Evolutionary conservation across 2,329 filamentous ascomycete species (phyloP).

Genomic region (Penicillium sp.): DNA sequence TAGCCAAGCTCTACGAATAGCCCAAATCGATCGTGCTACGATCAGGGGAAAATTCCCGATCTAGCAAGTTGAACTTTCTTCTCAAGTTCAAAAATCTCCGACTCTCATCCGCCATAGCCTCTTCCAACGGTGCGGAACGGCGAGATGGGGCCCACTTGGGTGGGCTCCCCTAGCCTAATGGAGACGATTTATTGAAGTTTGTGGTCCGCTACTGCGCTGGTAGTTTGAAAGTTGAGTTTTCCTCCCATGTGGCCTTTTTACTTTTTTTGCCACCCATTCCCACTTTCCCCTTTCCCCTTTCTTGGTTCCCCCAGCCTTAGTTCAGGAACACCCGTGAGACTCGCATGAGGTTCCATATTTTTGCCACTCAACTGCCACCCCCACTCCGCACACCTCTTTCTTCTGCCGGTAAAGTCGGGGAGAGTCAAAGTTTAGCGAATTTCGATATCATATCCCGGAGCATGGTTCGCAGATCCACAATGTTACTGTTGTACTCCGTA

Average conservation of each 20-base stretch:
- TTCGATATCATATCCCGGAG: neutral
- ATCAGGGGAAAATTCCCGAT: constrained; percentile 2
- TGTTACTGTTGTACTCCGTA: neutral
- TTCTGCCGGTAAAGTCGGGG: neutral
- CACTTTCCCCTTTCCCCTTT: constrained; percentile 8
- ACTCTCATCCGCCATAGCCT: constrained; percentile 14
- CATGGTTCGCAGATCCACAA: neutral
- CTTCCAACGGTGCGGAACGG: constrained; percentile 26
- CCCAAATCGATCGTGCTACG: neutral
- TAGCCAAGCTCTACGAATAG: neutral
- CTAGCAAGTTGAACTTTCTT: neutral
- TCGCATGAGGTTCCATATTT: neutral
- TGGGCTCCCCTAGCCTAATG: constrained; percentile 15
- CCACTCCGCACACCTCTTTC: neutral
- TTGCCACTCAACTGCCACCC: constrained; percentile 2
- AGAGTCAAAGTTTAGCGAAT: neutral
- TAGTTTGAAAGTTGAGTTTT: constrained; percentile 18
- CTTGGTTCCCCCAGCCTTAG: constrained; percentile 8
- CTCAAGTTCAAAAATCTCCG: constrained; percentile 7
- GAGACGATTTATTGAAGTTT: constrained; percentile 25
- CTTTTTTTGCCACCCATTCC: constrained; percentile 7
- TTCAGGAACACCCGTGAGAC: constrained; percentile 11
- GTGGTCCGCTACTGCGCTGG: constrained; percentile 14
- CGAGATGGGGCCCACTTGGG: constrained; percentile 13
- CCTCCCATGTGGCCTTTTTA: constrained; percentile 20